phyloP scores from a whole-genome alignment of 169 alveolate genomes.

The Eimeria brunetti region DNA sequence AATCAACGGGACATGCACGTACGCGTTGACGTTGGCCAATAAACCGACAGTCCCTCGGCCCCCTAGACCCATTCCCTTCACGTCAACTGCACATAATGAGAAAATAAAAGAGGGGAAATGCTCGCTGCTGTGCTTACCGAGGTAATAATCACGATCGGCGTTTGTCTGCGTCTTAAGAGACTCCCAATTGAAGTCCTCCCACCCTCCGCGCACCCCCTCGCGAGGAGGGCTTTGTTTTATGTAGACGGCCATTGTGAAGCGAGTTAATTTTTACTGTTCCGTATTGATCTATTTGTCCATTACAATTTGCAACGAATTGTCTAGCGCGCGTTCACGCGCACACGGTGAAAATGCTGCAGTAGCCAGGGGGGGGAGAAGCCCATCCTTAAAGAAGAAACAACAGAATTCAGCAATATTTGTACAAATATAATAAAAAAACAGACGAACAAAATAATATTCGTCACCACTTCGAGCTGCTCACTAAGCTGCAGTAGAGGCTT shows the following conservation, averaged over 20 bases:
- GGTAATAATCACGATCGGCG: slow-evolving; percentile 75
- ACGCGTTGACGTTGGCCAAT: neutral
- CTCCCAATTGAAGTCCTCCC: slow-evolving; percentile 80
- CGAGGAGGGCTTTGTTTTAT: slow-evolving; percentile 79
- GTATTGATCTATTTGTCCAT: neutral
- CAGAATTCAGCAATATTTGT: neutral
- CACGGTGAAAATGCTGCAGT: neutral
- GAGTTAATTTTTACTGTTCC: neutral
- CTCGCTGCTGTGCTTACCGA: slow-evolving; percentile 34
- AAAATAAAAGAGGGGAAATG: neutral
- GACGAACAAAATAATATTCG: neutral
- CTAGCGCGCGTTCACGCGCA: slow-evolving; percentile 26
- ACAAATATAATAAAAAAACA: neutral
- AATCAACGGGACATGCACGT: neutral
- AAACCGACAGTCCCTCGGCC: neutral
- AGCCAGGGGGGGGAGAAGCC: neutral
- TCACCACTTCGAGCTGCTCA: neutral
- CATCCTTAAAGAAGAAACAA: neutral
- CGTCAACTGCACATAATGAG: neutral
- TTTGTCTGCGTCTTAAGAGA: slow-evolving; percentile 63
- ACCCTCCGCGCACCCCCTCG: slow-evolving; percentile 81
- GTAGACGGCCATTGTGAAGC: slow-evolving; percentile 69
- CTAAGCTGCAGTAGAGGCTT: neutral
- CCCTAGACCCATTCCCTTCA: neutral
- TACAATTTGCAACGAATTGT: neutral